phyloP scores from a whole-genome alignment of 2,329 filamentous ascomycete genomes.

The Aspergillus sp. region DNA sequence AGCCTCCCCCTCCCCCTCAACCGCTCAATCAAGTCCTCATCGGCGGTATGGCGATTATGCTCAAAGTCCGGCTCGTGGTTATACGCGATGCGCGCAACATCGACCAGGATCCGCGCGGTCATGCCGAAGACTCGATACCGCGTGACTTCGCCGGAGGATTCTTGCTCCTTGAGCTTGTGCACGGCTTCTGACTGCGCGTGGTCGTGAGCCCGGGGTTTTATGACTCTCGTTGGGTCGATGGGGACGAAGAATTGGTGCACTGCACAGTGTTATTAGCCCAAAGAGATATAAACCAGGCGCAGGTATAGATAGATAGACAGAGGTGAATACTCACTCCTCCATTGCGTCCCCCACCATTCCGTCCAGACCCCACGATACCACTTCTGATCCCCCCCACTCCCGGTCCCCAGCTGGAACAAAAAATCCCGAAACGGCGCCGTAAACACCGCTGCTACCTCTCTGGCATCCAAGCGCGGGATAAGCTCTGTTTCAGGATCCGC shows the following conservation, averaged over 20 bases:
- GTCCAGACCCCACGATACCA: conserved; percentile 90
- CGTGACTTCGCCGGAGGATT: conserved; percentile 45
- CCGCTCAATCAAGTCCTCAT: conserved; percentile 64
- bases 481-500: conserved; percentile 66
- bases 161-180: conserved; percentile 47
- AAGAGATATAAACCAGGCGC: neutral
- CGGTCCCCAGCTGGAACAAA: conserved; percentile 57
- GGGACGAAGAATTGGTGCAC: conserved; percentile 94
- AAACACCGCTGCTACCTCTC: conserved; percentile 92
- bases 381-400: conserved; percentile 38
- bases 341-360: conserved; percentile 73
- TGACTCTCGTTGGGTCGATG: conserved; percentile 67
- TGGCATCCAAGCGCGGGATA: conserved; percentile 79
- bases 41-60: conserved; percentile 63
- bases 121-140: conserved; percentile 91
- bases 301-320: neutral
- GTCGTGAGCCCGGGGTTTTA: conserved; percentile 51
- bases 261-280: conserved; percentile 20
- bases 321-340: conserved; percentile 54
- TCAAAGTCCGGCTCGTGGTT: conserved; percentile 81
- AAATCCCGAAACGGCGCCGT: conserved; percentile 87
- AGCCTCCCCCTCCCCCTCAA: conserved; percentile 59
- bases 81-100: conserved; percentile 83
- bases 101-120: conserved; percentile 87
- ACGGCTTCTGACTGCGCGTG: conserved; percentile 44